Evolutionary conservation across 768 basidiomycete species (phyloP).

Genomic region (Rhizopogon sp.): DNA sequence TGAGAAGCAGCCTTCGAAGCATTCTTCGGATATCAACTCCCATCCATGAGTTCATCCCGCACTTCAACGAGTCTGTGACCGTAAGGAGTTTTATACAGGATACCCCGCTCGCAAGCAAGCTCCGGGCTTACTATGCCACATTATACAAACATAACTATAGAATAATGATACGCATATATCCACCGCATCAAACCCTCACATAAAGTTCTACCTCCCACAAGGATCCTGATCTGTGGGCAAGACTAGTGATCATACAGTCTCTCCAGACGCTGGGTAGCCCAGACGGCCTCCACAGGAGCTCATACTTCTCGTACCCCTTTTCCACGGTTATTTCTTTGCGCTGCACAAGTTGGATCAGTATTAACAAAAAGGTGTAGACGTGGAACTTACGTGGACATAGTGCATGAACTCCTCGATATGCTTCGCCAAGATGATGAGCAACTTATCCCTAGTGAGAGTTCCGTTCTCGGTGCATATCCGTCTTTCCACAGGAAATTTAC

Average conservation of each 20-base stretch:
- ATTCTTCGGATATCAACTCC: neutral
- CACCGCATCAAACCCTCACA: constrained; percentile 13
- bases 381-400: constrained; percentile 25
- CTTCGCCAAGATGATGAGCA: constrained; percentile 27
- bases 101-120: constrained; percentile 2
- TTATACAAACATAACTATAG: constrained; percentile 6
- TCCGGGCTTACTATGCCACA: constrained; percentile 10
- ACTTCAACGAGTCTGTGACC: neutral
- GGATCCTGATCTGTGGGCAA: constrained; percentile 35
- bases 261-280: constrained; percentile 17
- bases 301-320: constrained; percentile 34
- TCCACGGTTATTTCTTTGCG: constrained; percentile 25
- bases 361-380: neutral
- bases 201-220: constrained; percentile 42
- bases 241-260: constrained; percentile 33
- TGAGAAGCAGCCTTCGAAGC: constrained; percentile 27
- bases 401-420: constrained; percentile 27
- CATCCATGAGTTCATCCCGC: neutral
- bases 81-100: neutral
- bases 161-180: neutral
- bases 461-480: constrained; percentile 30
- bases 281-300: constrained; percentile 19
- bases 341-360: constrained; percentile 11
- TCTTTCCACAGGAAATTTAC: constrained; percentile 30
- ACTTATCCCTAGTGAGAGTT: constrained; percentile 23